Evolutionary conservation across 1,284 basidiomycete species (phyloP), one percentile per base, ranked within the genome.

Genomic region (Takashimella koratensis): DNA sequence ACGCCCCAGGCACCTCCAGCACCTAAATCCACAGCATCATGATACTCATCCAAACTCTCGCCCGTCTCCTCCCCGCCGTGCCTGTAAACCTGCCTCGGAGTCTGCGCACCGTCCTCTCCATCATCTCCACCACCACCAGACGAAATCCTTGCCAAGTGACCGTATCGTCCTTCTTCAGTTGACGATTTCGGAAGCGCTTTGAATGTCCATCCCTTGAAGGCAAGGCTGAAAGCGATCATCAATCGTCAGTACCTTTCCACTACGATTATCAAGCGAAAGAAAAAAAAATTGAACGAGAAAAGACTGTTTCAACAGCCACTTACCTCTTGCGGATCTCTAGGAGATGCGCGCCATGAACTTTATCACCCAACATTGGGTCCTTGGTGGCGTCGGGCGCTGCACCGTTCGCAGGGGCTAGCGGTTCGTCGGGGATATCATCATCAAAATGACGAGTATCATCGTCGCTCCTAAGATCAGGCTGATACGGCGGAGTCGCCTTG

Each of bases 381-480:
- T 87, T 83, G 22, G 91, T 92, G 48, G 85, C 84, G 66, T 93
- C 87, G 51, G 84, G 81, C 49, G 87, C 83, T 12, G 85, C 86
- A 54, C 88, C 88, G 67, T 92, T 92, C 19, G 90, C 90, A 57
- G 91, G 88, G 45, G 89, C 86, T 30, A 96, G 83, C 52, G 90
- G 90, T 86, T 93, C 89, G 45, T 87, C 78, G 26, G 90, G 90
- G 60, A 97, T 97, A 73, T 94, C 91, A 54, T 89, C 85, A 75
- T 94, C 90, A 64, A 95, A 94, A 74, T 95, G 90, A 60, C 83
- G 80, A 23, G 91, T 95, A 74, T 96, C 90, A 66, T 87, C 88
- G 24, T 87, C 86, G 56, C 82, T 79, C 42, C 71, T 78, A 50
- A 98, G 81, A 52, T 90, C 85, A 16, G 95, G 94, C 56, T 82